Percentiles rank a stretch among this genome's conserved stretches.
phyloP scores from a whole-genome alignment of 345 rosid species.

The Eucalyptus sp. region DNA sequence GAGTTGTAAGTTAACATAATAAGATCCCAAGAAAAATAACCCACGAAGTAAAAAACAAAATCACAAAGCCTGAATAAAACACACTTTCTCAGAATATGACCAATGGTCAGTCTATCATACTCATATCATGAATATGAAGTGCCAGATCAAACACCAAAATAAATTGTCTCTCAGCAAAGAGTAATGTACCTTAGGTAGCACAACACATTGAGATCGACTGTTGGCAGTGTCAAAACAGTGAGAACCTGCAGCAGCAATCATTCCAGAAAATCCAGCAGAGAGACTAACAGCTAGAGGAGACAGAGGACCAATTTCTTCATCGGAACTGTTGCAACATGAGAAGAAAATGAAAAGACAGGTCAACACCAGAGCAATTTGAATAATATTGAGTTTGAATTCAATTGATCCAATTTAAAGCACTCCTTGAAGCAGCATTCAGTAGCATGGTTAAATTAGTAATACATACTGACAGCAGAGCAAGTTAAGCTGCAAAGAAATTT shows the following conservation, averaged over 20 bases:
- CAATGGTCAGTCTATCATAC: not conserved
- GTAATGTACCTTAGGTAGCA: slow-evolving; percentile 66
- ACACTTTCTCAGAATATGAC: not conserved
- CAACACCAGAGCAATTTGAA: not conserved
- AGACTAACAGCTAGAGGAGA: slow-evolving; percentile 56
- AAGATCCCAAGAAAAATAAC: not conserved
- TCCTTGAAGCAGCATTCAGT: not conserved
- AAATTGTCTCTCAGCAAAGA: not conserved
- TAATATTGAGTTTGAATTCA: not conserved
- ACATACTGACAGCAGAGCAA: not conserved
- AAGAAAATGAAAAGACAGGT: not conserved
- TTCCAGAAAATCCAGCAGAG: slow-evolving; percentile 80
- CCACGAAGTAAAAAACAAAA: not conserved
- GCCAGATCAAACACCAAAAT: not conserved
- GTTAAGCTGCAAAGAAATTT: not conserved
- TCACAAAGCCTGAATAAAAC: not conserved
- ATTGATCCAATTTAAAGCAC: not conserved
- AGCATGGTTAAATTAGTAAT: not conserved
- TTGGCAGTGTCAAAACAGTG: slow-evolving; percentile 89
- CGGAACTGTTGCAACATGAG: slow-evolving; percentile 22
- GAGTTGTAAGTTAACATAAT: not conserved
- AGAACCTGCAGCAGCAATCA: slow-evolving; percentile 83
- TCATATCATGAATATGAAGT: not conserved
- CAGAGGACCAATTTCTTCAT: slow-evolving; percentile 71
- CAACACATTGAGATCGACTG: slow-evolving; percentile 67